Percentiles rank a stretch among this genome's conserved stretches.
Conservation (phyloP, 306 rosid genomes). For the Crataegus laevigata region DNA sequence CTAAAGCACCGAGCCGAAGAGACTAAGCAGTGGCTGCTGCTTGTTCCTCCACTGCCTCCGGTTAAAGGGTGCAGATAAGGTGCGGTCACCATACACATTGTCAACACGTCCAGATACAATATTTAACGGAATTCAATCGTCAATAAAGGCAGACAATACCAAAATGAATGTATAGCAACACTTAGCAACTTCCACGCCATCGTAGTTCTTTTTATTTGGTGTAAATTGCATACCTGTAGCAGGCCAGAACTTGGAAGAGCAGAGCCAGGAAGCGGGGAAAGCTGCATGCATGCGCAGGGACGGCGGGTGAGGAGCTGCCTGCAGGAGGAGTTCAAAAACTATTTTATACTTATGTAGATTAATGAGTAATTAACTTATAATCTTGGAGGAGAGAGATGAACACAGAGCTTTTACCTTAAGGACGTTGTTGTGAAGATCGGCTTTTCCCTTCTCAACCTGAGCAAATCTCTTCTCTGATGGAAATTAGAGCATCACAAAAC, state of each 20-base stretch:
- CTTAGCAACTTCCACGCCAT: neutral
- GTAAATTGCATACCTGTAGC: slow-evolving; percentile 48
- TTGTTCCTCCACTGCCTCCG: slow-evolving; percentile 69
- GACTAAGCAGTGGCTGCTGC: slow-evolving; percentile 87
- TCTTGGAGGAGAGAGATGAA: neutral
- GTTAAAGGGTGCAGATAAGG: slow-evolving; percentile 91
- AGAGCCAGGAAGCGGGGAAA: slow-evolving; percentile 92
- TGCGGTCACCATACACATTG: slow-evolving; percentile 96
- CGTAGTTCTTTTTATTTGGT: neutral
- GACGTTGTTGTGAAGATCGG: slow-evolving; percentile 72
- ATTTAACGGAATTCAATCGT: neutral
- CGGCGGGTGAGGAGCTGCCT: slow-evolving; percentile 99
- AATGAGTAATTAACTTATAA: neutral
- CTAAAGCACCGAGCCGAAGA: neutral
- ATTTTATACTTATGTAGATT: neutral
- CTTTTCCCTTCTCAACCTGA: slow-evolving; percentile 85
- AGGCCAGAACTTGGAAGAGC: slow-evolving; percentile 87
- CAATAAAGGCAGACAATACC: neutral
- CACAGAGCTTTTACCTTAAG: slow-evolving; percentile 54
- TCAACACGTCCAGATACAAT: slow-evolving; percentile 55
- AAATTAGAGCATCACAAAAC: slow-evolving; percentile 83
- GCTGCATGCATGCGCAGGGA: slow-evolving; percentile 96
- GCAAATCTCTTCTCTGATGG: slow-evolving; percentile 80
- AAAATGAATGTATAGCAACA: neutral
- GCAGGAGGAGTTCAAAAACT: slow-evolving; percentile 2